Conservation (phyloP, 1,139 yeast species). For the Debaryomyces psychrophilus region DNA sequence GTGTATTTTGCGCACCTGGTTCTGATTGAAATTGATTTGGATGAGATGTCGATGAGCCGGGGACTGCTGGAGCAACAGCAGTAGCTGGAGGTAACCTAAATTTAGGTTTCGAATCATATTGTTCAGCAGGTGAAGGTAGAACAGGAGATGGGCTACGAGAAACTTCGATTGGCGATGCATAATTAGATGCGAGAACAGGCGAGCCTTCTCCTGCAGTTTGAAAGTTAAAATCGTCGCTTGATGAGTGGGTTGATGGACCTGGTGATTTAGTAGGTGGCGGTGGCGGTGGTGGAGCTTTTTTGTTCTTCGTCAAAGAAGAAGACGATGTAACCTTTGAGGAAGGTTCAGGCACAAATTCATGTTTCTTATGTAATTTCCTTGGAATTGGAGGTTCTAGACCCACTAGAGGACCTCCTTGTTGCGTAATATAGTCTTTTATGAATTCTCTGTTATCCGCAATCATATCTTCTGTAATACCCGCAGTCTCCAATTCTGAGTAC, state of each 20-base stretch:
- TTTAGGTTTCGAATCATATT: conserved; percentile 4
- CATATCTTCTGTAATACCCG: conserved; percentile 87
- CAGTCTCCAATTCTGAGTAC: conserved; percentile 70
- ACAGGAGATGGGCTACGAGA: conserved; percentile 13
- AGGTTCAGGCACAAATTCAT: conserved; percentile 15
- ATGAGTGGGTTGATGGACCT: conserved; percentile 20
- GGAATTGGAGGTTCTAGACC: conserved; percentile 89
- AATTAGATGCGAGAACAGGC: neutral
- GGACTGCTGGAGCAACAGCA: conserved; percentile 21
- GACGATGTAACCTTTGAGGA: conserved; percentile 15
- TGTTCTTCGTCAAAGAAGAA: conserved; percentile 23
- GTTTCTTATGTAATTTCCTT: conserved; percentile 49
- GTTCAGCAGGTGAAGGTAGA: conserved; percentile 8
- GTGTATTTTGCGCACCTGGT: conserved; percentile 13
- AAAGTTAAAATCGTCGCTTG: conserved; percentile 23
- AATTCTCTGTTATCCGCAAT: conserved; percentile 84
- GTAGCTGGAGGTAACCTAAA: conserved; percentile 14
- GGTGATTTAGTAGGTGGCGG: conserved; percentile 35
- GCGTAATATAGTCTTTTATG: conserved; percentile 72
- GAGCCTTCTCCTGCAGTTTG: neutral
- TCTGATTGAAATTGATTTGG: neutral
- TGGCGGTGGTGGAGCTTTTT: conserved; percentile 53
- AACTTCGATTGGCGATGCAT: conserved; percentile 16
- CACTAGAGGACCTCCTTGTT: conserved; percentile 83
- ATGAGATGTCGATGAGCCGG: conserved; percentile 1